Base-by-base conservation (phyloP, 768 basidiomycete genomes). In the Agrocybe praecox region DNA sequence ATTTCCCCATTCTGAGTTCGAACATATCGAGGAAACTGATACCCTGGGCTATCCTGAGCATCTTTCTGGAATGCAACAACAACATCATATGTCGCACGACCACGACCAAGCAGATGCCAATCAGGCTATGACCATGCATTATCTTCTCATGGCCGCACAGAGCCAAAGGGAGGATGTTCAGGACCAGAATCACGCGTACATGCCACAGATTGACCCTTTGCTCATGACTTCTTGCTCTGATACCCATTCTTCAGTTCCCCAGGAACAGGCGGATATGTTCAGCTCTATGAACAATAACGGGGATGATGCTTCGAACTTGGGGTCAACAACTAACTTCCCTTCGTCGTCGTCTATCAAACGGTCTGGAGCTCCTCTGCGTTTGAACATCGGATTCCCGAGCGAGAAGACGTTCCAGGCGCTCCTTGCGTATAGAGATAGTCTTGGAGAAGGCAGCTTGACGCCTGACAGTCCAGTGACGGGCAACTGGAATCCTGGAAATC, bases 361-460 rank as follows among this genome's bases (percentile, higher is more conserved):
- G 42, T 56, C 63, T 1, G 64, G 62, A 5, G 63, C 67, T n/a
- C 72, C 69, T 24, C 66, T 63, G 15, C 61, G 66, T 2, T 57
- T 75, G 24, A 58, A 73, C 44, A 62, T 74, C 45, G 64, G 69
- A 18, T 62, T 68, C 36, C 65, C 59, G 19, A 64, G 62, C 21
- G 65, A 70, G 47, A 65, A 59, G 49, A 60, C 67, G 2, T 65
- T 69, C 32, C 66, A 70, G 45, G 61, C 69, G 2, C 62, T 72
- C 52, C 54, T 69, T 21, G 58, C 59, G n/a, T 68, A 69, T 22
- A 61, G 69, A 32, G 66, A 68, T 23, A 63, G 54, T 24, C 55
- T 62, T 22, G 62, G 56, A n/a, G 63, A 67, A 19, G 65, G 61
- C 1, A 63, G 55, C 44, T 43, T 56, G 47, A 67, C 68, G 10